phyloP scores from a whole-genome alignment of 139 green algal species.

The Picochlorum sp. region DNA sequence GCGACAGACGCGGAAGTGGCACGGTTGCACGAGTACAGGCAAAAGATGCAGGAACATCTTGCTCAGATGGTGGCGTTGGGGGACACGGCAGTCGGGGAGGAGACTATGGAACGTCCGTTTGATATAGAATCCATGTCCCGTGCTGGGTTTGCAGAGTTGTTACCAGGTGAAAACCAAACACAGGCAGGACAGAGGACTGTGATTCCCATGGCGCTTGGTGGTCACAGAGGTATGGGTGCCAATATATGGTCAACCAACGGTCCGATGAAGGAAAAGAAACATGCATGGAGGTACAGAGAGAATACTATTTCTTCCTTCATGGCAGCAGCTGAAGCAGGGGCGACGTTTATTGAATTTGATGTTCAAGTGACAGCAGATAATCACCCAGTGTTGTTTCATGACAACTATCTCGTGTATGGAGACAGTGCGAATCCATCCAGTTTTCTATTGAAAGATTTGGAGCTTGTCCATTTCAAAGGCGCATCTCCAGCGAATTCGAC shows the following conservation, averaged over 20 bases:
- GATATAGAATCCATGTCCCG: no score
- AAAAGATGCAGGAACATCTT: no score
- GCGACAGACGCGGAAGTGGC: no score
- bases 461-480: slow-evolving; percentile 48
- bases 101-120: no score
- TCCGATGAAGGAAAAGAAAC: neutral
- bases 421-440: slow-evolving; percentile 16
- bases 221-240: slow-evolving; percentile 10
- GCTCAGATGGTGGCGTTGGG: no score
- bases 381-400: slow-evolving; percentile 73
- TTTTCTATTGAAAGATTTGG: slow-evolving; percentile 47
- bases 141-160: no score
- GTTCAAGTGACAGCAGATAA: slow-evolving; percentile 68
- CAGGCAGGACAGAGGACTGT: no score
- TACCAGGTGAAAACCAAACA: no score
- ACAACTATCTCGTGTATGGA: slow-evolving; percentile 56
- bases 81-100: no score
- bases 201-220: slow-evolving; percentile 5
- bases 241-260: slow-evolving; percentile 5
- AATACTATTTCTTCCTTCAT: slow-evolving; percentile 73
- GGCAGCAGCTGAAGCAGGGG: slow-evolving; percentile 47
- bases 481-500: slow-evolving; percentile 29
- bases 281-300: slow-evolving; percentile 41
- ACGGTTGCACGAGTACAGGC: no score
- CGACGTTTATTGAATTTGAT: slow-evolving; percentile 79